Evolutionary conservation across 1,284 basidiomycete genomes (phyloP), one percentile per base, ranked within the genome.

Genomic region (Cutaneotrichosporon curvatum): DNA sequence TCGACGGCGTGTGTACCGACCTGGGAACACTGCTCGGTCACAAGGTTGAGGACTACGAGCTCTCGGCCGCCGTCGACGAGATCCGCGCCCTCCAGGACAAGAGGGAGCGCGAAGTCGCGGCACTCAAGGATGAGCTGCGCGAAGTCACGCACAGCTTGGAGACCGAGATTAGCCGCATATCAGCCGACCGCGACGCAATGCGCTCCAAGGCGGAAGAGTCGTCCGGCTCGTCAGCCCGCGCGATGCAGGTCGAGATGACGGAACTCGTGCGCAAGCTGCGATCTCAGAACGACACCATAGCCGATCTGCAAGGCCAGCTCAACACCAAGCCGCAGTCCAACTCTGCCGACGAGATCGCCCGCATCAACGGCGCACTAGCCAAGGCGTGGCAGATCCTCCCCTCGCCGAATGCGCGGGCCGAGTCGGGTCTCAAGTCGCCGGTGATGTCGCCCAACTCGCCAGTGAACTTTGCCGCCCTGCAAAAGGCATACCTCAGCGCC

Each of bases 361-460:
- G 76, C n/a, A 74, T 86, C 48, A 73, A 81, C 37, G 72, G 80
- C 3, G 68, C 82, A 21, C 78, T 92, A 25, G 76, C 78, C 40
- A 79, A 83, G 6, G 59, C 90, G n/a, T 92, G 88, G 87, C 68
- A 75, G 4, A 75, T 82, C 30, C 78, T 92, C 0, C 88, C 89
- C 7, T 83, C 85, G 1, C 81, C 84, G 5, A 83, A 85, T 65
- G 77, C 81, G 16, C 82, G 87, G 32, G 81, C 80, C 2, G 73
- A 79, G 42, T 84, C 82, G 55, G 62, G 64, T 4, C 78, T 87
- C 46, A 74, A 75, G 14, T 62, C 75, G 41, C 77, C 79, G 60
- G 72, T 78, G 1, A 75, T 75, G 16, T 74, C 74, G 3, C 72
- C 62, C 21, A 65, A 60, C 31, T 33, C 72, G 9, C 55, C 20